Evolutionary conservation across 2,329 filamentous ascomycete genomes (phyloP), one percentile per base, ranked within the genome.

Genomic region (Ascochyta fabae): DNA sequence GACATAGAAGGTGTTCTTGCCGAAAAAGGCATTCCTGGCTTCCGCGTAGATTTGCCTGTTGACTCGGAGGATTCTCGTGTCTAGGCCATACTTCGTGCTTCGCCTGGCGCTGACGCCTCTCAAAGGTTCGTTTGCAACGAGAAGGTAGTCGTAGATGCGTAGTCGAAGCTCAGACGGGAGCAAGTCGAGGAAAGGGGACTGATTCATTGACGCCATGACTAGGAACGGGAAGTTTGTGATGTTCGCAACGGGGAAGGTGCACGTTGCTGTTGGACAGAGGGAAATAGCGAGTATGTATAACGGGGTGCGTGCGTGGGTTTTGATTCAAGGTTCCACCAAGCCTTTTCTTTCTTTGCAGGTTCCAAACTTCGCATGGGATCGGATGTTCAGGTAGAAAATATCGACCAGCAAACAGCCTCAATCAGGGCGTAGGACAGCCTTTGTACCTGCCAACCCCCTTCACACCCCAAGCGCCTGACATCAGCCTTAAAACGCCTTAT

Each of bases 11-110:
- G 64, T 69, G 58, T 80, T 80, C 53, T 74, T 75, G 52, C 69
- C 69, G 58, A 77, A 78, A 53, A 80, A 76, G 23, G 77, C 67
- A 24, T 66, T 66, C 24, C 72, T 69, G 1, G 78, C 76, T 67
- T 80, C 78, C 27, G 71, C 68, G 65, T 79, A 67, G 54, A 79
- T 70, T 29, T 74, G 71, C 44, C 71, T 74, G 61, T 71, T 78
- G 22, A 65, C 66, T 15, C 73, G 66, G 3, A 80, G 68, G 41
- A 80, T 71, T 31, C 61, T 60, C 6, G 77, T 72, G 27, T 72
- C 67, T 3, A 71, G 61, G n/a, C 63, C 59, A 59, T 74, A 75
- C 51, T 61, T 61, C 39, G 65, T 55, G 24, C 42, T 54, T n/a
- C 56, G 56, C 5, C 67, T 61, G 3, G 64, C 62, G 6, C 54